Evolutionary conservation across 1,284 basidiomycete genomes (phyloP).

Genomic region (Ceratobasidium sp.): DNA sequence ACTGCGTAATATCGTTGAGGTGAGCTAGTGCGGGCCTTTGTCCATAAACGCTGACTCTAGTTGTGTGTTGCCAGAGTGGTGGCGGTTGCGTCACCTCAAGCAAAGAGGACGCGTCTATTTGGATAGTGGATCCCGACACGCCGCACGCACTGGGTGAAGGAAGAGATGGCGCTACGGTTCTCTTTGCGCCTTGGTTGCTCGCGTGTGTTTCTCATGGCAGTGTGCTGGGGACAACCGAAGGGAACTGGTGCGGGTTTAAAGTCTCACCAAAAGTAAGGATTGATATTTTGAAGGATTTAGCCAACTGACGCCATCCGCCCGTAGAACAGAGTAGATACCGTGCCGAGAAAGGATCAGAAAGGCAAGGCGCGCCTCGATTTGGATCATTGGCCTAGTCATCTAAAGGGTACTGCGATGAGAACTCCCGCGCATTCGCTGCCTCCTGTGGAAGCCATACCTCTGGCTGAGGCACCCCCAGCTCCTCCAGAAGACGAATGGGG

Average conservation of each 20-base stretch:
- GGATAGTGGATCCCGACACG: constrained; percentile 36
- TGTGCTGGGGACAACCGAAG: constrained; percentile 25
- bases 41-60: neutral
- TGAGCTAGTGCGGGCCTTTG: neutral
- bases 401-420: neutral
- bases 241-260: constrained; percentile 37
- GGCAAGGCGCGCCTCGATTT: constrained; percentile 8
- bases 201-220: constrained; percentile 20
- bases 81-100: constrained; percentile 19
- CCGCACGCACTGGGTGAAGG: constrained; percentile 27
- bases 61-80: constrained; percentile 2
- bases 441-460: constrained; percentile 2
- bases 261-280: constrained; percentile 21
- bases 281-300: neutral
- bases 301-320: neutral
- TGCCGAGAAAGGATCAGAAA: neutral
- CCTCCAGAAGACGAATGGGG: constrained; percentile 4
- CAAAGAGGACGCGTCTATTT: constrained; percentile 36
- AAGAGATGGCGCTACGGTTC: neutral
- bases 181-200: constrained; percentile 37
- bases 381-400: neutral
- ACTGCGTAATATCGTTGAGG: constrained; percentile 32
- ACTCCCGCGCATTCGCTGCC: constrained; percentile 16
- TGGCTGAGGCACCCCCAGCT: neutral
- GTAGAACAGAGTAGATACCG: neutral